Evolutionary conservation across 352 stramenopile genomes (phyloP).

Genomic region (Phytophthora aleatoria): DNA sequence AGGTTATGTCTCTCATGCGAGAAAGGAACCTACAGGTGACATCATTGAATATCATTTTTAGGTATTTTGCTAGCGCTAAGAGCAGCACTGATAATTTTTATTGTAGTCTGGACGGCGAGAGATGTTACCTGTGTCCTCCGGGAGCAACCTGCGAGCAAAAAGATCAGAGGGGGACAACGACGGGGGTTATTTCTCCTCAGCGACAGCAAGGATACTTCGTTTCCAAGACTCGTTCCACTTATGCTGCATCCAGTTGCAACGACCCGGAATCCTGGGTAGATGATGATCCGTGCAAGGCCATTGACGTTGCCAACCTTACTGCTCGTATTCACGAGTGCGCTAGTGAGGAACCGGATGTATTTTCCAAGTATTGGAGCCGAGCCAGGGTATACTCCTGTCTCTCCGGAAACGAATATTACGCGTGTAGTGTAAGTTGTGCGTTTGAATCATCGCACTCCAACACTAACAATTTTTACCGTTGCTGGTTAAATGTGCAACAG

Average conservation of each 20-base stretch:
- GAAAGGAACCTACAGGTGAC: slow-evolving; percentile 72
- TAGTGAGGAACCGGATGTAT: slow-evolving; percentile 23
- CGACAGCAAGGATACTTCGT: slow-evolving; percentile 56
- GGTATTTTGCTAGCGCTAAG: background rate
- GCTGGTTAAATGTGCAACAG: slow-evolving; percentile 8
- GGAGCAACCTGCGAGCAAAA: slow-evolving; percentile 53
- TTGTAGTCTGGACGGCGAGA: slow-evolving; percentile 63
- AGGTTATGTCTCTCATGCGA: slow-evolving; percentile 55
- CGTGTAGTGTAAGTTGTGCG: slow-evolving; percentile 52
- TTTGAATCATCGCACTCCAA: background rate
- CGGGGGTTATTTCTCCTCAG: slow-evolving; percentile 49
- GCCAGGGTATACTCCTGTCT: slow-evolving; percentile 67
- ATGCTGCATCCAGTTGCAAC: slow-evolving; percentile 39
- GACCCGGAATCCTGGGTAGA: slow-evolving; percentile 44
- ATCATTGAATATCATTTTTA: background rate
- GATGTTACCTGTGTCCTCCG: slow-evolving; percentile 64
- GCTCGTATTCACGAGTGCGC: slow-evolving; percentile 55
- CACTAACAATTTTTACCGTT: background rate
- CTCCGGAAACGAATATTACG: slow-evolving; percentile 62
- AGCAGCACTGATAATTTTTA: background rate
- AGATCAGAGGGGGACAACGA: slow-evolving; percentile 32
- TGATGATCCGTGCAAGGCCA: slow-evolving; percentile 54
- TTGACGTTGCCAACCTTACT: slow-evolving; percentile 36
- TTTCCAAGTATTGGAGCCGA: slow-evolving; percentile 61
- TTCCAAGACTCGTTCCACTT: slow-evolving; percentile 46